phyloP scores from a whole-genome alignment of 768 basidiomycete species.

The Tricholoma terreum region DNA sequence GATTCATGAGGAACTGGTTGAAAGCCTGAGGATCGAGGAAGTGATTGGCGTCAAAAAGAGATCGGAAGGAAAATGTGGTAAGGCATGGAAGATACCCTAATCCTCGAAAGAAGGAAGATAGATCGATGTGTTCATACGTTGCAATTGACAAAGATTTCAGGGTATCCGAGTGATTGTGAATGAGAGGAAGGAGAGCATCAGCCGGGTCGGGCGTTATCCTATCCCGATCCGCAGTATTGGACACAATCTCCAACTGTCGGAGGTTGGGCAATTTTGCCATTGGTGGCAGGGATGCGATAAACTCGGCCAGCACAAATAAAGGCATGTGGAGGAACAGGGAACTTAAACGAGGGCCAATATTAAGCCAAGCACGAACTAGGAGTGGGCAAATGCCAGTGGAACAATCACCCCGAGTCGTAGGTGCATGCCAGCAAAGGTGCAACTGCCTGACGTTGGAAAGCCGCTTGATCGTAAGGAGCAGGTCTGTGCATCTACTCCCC shows the following conservation, averaged over 20 bases:
- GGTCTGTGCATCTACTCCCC: too few relatives aligned
- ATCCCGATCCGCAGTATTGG: constrained; percentile 4
- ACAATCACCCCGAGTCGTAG: too few relatives aligned
- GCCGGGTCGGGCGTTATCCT: too few relatives aligned
- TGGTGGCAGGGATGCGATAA: background rate
- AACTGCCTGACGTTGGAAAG: too few relatives aligned
- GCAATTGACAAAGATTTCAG: constrained; percentile 20
- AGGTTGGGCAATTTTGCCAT: background rate
- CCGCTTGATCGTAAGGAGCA: too few relatives aligned
- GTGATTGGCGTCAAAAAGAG: constrained; percentile 23
- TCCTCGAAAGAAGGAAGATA: constrained; percentile 18
- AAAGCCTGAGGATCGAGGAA: constrained; percentile 17
- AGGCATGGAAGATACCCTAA: constrained; percentile 17
- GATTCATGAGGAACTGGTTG: constrained; percentile 14
- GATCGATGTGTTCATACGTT: constrained; percentile 18
- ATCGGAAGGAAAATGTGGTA: constrained; percentile 13
- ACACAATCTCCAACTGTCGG: background rate
- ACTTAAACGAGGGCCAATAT: constrained; percentile 8
- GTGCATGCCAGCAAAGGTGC: too few relatives aligned
- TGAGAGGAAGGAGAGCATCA: constrained; percentile 19
- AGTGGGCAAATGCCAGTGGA: too few relatives aligned
- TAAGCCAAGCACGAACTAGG: constrained; percentile 12
- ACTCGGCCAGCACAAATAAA: background rate
- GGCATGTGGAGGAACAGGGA: constrained; percentile 3
- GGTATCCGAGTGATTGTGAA: constrained; percentile 16